phyloP scores from a whole-genome alignment of 2,329 filamentous ascomycete species.

The Lachnellula occidentalis region DNA sequence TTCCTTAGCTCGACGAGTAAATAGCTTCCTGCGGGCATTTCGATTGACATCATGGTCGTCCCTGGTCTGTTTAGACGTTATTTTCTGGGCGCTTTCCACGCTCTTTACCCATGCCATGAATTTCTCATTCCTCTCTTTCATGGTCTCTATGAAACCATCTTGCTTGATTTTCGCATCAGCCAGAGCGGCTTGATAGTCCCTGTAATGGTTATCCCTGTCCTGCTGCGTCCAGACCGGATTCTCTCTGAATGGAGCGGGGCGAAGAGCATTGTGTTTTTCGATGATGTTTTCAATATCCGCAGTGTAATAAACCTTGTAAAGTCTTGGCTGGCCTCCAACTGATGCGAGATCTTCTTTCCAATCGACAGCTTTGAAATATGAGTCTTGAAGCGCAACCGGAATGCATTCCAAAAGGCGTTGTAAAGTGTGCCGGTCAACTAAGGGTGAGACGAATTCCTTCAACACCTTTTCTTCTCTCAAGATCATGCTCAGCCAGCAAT shows the following conservation, averaged over 20 bases:
- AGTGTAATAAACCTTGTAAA: slow-evolving; percentile 27
- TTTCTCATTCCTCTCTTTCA: slow-evolving; percentile 24
- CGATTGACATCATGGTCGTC: slow-evolving; percentile 24
- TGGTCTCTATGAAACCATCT: slow-evolving; percentile 19
- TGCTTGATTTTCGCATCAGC: slow-evolving; percentile 21
- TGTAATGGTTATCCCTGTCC: slow-evolving; percentile 20
- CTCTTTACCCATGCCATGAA: slow-evolving; percentile 27
- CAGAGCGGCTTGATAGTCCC: slow-evolving; percentile 18
- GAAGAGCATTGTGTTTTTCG: slow-evolving; percentile 25
- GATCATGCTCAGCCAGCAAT: slow-evolving; percentile 26
- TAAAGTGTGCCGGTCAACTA: background rate
- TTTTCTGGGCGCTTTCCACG: slow-evolving; percentile 24
- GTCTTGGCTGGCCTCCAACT: slow-evolving; percentile 18
- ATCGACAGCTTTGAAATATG: slow-evolving; percentile 29
- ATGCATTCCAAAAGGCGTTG: slow-evolving; percentile 26
- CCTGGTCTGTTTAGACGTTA: slow-evolving; percentile 18
- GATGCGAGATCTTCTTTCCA: slow-evolving; percentile 21
- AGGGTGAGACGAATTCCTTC: slow-evolving; percentile 12
- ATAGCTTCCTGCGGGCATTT: slow-evolving; percentile 23
- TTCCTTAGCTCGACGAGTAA: slow-evolving; percentile 21
- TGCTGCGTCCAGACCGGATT: slow-evolving; percentile 22
- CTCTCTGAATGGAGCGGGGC: slow-evolving; percentile 19
- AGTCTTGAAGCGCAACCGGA: slow-evolving; percentile 29
- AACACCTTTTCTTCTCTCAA: slow-evolving; percentile 28
- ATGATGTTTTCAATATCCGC: slow-evolving; percentile 24